These are phyloP conservation scores for Xanthoceras sorbifolium DNA, from an alignment of 345 rosid species.

Conservation along the genomic window DNA sequence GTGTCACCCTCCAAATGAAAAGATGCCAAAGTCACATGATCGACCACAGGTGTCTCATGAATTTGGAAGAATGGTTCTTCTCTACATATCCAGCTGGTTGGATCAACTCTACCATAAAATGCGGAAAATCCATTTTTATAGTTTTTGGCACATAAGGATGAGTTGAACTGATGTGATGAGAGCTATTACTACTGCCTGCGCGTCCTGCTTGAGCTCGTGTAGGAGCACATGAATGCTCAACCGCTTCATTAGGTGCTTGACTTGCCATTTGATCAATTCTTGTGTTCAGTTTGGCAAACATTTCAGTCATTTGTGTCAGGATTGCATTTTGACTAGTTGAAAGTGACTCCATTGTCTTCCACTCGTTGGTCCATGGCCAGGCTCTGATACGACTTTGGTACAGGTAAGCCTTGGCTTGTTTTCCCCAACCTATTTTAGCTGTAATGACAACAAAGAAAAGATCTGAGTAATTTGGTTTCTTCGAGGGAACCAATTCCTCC, in stretches of 20 bases:
- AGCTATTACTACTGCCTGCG: too few relatives aligned
- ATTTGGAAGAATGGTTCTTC: not conserved
- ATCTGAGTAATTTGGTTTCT: too few relatives aligned
- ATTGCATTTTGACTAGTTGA: not conserved
- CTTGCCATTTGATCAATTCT: not conserved
- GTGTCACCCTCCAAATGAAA: not conserved
- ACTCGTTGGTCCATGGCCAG: not conserved
- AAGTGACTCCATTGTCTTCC: not conserved
- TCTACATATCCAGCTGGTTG: not conserved
- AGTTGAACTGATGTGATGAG: too few relatives aligned
- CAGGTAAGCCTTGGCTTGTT: too few relatives aligned
- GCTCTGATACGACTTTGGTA: slow-evolving; percentile 9
- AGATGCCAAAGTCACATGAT: not conserved
- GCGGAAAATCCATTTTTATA: not conserved
- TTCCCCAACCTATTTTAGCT: too few relatives aligned
- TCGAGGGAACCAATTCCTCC: too few relatives aligned
- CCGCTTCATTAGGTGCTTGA: not conserved
- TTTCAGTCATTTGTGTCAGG: not conserved
- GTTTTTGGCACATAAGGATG: not conserved
- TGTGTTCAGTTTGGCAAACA: not conserved
- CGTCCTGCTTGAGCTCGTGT: not conserved
- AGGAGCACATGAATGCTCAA: not conserved
- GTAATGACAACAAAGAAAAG: too few relatives aligned
- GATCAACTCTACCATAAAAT: not conserved
- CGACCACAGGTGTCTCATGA: not conserved